These are phyloP conservation scores for Tolypocladium inflatum DNA, from an alignment of 2,329 filamentous ascomycete genomes.

Conservation along the genomic window DNA sequence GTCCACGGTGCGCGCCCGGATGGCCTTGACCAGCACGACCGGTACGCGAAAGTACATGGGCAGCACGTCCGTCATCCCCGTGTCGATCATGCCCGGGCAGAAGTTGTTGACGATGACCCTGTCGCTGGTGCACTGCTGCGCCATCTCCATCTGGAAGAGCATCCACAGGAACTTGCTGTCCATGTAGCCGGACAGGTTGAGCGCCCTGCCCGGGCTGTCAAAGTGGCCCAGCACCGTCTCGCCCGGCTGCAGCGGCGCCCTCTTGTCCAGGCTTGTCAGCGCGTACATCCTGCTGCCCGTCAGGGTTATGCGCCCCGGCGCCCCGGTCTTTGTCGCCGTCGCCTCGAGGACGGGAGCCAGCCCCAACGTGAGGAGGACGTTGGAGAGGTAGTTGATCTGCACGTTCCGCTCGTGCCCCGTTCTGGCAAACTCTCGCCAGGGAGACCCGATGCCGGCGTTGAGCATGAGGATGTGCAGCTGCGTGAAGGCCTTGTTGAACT, in stretches of 20 bases:
- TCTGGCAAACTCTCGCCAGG: constrained; percentile 12
- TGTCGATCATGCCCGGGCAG: neutral
- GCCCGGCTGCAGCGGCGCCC: neutral
- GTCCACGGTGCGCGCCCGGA: neutral
- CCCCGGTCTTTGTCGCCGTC: neutral
- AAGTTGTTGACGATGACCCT: neutral
- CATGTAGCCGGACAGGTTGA: neutral
- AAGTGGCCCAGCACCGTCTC: neutral
- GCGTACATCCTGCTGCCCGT: neutral
- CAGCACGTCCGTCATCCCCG: neutral
- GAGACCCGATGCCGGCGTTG: neutral
- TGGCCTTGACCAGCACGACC: neutral
- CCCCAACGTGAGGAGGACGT: constrained; percentile 11
- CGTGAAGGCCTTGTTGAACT: neutral
- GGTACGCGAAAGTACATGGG: neutral
- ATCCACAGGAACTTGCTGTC: neutral
- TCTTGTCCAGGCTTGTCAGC: neutral
- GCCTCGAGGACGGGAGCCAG: constrained; percentile 11
- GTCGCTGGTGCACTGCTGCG: neutral
- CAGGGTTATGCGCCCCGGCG: neutral
- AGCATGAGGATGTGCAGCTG: neutral
- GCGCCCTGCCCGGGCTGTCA: neutral
- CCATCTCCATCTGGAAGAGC: neutral
- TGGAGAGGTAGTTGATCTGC: constrained; percentile 19
- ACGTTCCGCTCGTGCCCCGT: constrained; percentile 14